These are phyloP conservation scores for Cyclotella atomus DNA, from an alignment of 108 stramenopile genomes.

Conservation along the genomic window DNA sequence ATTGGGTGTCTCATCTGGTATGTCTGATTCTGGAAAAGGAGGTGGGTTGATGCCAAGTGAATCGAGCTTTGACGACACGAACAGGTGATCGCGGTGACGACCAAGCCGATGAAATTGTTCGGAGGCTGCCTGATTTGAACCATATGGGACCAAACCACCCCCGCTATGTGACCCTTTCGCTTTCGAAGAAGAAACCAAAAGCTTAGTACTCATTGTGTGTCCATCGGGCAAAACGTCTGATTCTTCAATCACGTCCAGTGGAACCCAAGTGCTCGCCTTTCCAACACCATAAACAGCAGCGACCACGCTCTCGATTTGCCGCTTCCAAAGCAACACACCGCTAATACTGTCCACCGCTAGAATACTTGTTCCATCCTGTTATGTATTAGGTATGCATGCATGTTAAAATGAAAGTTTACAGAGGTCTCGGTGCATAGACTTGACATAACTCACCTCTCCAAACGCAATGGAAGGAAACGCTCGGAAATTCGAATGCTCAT, in stretches of 20 bases:
- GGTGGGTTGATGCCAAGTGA: slow-evolving; percentile 10
- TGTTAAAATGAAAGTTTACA: not conserved
- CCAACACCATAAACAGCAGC: slow-evolving; percentile 81
- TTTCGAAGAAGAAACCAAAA: slow-evolving; percentile 8
- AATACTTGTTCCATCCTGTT: slow-evolving; percentile 63
- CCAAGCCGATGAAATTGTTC: slow-evolving; percentile 22
- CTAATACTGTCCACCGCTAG: slow-evolving; percentile 54
- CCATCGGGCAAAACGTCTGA: slow-evolving; percentile 25
- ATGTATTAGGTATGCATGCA: not conserved
- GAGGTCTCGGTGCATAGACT: not conserved
- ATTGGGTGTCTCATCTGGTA: slow-evolving; percentile 1
- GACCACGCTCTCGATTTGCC: slow-evolving; percentile 62
- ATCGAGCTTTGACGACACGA: slow-evolving; percentile 33
- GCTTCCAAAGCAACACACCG: slow-evolving; percentile 59
- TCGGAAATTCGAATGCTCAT: slow-evolving; percentile 28
- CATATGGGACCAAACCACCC: slow-evolving; percentile 33
- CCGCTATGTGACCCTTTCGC: not conserved
- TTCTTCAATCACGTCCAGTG: slow-evolving; percentile 61
- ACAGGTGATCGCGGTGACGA: slow-evolving; percentile 24
- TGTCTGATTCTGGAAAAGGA: slow-evolving; percentile 4
- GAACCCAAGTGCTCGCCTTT: slow-evolving; percentile 58
- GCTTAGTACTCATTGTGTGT: slow-evolving; percentile 1
- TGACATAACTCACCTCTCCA: slow-evolving; percentile 55
- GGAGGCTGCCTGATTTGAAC: slow-evolving; percentile 9
- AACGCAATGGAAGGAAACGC: slow-evolving; percentile 68